These are phyloP conservation scores for Pachysandra terminalis DNA, from an alignment of 164 flowering plant genomes.

Conservation along the genomic window DNA sequence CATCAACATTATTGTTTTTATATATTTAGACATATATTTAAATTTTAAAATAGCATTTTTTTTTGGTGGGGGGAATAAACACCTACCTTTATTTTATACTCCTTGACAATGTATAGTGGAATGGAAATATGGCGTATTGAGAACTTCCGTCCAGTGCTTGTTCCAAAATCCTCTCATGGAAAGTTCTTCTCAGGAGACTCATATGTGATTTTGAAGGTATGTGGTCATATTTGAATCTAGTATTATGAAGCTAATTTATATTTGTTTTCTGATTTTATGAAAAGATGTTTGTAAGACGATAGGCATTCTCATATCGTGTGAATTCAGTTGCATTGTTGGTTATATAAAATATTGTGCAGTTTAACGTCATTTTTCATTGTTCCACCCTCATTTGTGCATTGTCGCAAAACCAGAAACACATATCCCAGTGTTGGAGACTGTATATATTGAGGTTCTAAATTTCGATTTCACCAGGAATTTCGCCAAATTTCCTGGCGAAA, in stretches of 20 bases:
- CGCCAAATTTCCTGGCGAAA: too few species aligned
- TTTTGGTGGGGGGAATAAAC: not conserved
- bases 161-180: constrained; percentile 70
- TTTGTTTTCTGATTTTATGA: not conserved
- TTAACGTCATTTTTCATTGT: not conserved
- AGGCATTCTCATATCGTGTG: not conserved
- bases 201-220: constrained; percentile 84
- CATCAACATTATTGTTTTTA: too few species aligned
- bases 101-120: constrained; percentile 85
- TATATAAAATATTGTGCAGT: not conserved
- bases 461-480: too few species aligned
- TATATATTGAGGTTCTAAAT: too few species aligned
- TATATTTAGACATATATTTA: too few species aligned
- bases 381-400: not conserved
- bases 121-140: constrained; percentile 97
- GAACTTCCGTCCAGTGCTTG: constrained; percentile 72
- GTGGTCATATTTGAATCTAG: constrained; percentile 7
- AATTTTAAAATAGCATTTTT: too few species aligned
- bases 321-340: not conserved
- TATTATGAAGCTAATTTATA: not conserved
- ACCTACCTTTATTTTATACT: constrained; percentile 5
- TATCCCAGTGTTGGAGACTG: not conserved
- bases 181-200: constrained; percentile 96
- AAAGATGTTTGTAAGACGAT: not conserved
- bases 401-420: not conserved